Percentiles rank a stretch among this genome's conserved stretches.
Conservation (phyloP, 2,329 filamentous ascomycete genomes). For the Hypomyces rosellus region DNA sequence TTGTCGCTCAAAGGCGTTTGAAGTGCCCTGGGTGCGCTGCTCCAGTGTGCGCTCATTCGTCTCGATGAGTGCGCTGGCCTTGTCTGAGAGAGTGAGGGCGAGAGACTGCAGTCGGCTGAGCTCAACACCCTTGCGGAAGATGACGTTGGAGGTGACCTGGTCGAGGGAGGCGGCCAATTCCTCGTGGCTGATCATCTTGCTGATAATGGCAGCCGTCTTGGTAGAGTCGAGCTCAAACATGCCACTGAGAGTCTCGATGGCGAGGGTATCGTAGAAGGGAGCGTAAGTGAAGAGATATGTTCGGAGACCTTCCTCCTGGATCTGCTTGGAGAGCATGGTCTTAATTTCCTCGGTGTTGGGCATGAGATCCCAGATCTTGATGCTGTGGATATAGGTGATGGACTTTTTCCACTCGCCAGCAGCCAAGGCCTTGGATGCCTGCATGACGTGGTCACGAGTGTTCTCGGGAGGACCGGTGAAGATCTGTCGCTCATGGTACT, state of each 20-base stretch:
- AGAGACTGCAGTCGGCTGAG: conserved; percentile 92
- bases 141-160: conserved; percentile 94
- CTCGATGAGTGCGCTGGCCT: conserved; percentile 93
- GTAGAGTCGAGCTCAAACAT: conserved; percentile 94
- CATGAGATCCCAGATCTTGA: conserved; percentile 99
- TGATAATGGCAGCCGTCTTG: conserved; percentile 92
- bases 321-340: conserved; percentile 93
- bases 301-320: conserved; percentile 95
- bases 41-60: conserved; percentile 95
- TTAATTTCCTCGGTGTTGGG: conserved; percentile 90
- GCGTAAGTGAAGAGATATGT: conserved; percentile 99
- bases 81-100: conserved; percentile 89
- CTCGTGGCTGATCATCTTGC: conserved; percentile 99
- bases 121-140: conserved; percentile 99
- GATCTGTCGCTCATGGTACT: conserved; percentile 98
- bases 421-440: conserved; percentile 92
- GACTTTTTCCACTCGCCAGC: conserved; percentile 99
- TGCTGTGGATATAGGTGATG: conserved; percentile 86
- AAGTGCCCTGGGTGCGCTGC: conserved; percentile 91
- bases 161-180: conserved; percentile 93
- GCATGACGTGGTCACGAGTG: conserved; percentile 98
- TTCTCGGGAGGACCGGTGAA: conserved; percentile 98
- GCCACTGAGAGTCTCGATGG: conserved; percentile 71
- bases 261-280: conserved; percentile 96
- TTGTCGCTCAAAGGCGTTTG: conserved; percentile 92